Percentiles rank a stretch among this genome's conserved stretches.
Conservation (phyloP, 1,284 basidiomycete species). For the Leccinum angustisporum region DNA sequence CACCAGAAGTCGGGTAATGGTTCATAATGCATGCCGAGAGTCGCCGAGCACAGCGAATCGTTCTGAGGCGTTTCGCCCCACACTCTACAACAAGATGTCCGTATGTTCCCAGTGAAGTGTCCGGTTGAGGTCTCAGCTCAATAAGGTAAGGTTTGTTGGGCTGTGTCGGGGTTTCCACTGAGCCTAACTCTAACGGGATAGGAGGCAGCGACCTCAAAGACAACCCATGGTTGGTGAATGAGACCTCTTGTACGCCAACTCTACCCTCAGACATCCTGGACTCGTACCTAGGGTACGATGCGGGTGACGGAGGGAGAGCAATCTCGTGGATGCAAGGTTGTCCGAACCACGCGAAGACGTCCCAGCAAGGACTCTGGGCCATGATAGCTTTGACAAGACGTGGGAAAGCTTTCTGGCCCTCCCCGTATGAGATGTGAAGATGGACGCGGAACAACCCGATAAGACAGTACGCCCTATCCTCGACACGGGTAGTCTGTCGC, state of each 20-base stretch:
- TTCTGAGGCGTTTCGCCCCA: not conserved
- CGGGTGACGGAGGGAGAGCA: conserved; percentile 12
- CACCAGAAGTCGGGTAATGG: not conserved
- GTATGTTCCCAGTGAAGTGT: not conserved
- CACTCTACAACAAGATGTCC: not conserved
- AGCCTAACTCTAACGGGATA: not conserved
- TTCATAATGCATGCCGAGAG: not conserved
- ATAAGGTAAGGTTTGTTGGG: not conserved
- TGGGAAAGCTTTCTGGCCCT: conserved; percentile 14
- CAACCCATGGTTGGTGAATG: not conserved
- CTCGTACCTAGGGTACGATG: conserved; percentile 11
- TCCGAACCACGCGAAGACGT: conserved; percentile 18
- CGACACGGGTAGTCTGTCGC: conserved; percentile 13
- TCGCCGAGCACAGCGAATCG: not conserved
- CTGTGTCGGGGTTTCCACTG: not conserved
- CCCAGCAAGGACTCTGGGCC: conserved; percentile 9
- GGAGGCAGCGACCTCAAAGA: not conserved
- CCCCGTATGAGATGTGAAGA: conserved; percentile 15
- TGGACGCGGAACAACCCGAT: conserved; percentile 16
- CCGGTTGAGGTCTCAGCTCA: not conserved
- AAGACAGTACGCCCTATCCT: conserved; percentile 19
- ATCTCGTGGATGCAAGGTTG: conserved; percentile 16
- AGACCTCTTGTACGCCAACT: conserved; percentile 1
- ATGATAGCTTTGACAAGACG: conserved; percentile 12
- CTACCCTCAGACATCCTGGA: conserved; percentile 1